A percentile compares a stretch with the other conserved stretches of the same genome.
These are phyloP conservation scores for Beauveria asiatica DNA, from an alignment of 2,329 filamentous ascomycete genomes.

Conservation along the genomic window DNA sequence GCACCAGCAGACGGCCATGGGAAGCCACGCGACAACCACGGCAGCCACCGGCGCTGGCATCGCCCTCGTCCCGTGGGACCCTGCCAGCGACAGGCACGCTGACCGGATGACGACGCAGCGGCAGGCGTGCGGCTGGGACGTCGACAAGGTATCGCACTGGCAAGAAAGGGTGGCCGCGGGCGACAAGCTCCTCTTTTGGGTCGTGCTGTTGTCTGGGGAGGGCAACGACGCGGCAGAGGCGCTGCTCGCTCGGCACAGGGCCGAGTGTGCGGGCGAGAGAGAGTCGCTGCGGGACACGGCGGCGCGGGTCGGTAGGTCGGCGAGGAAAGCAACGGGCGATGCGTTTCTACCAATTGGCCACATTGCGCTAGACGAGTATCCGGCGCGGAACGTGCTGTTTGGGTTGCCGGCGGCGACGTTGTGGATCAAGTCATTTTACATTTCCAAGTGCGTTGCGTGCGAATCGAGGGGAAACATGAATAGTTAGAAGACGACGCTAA, in stretches of 20 bases:
- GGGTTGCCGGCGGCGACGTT: conserved; percentile 24
- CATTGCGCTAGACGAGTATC: conserved; percentile 27
- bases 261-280: neutral
- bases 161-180: conserved; percentile 25
- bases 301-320: conserved; percentile 18
- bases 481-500: no score
- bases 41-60: conserved; percentile 15
- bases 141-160: conserved; percentile 28
- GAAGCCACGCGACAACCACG: neutral
- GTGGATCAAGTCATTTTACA: conserved; percentile 33
- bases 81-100: conserved; percentile 28
- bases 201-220: conserved; percentile 18
- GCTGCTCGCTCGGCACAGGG: conserved; percentile 22
- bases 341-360: conserved; percentile 33
- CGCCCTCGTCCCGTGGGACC: conserved; percentile 36
- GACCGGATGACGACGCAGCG: conserved; percentile 34
- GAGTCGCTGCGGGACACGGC: conserved; percentile 28
- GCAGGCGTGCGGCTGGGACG: conserved; percentile 36
- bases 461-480: no score
- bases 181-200: conserved; percentile 31
- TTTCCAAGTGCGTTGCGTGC: conserved; percentile 23
- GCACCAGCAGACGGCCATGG: neutral
- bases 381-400: conserved; percentile 23
- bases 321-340: conserved; percentile 21
- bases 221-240: conserved; percentile 9